Conservation (phyloP, 1,284 basidiomycete genomes). For the Ustilago sp. region DNA sequence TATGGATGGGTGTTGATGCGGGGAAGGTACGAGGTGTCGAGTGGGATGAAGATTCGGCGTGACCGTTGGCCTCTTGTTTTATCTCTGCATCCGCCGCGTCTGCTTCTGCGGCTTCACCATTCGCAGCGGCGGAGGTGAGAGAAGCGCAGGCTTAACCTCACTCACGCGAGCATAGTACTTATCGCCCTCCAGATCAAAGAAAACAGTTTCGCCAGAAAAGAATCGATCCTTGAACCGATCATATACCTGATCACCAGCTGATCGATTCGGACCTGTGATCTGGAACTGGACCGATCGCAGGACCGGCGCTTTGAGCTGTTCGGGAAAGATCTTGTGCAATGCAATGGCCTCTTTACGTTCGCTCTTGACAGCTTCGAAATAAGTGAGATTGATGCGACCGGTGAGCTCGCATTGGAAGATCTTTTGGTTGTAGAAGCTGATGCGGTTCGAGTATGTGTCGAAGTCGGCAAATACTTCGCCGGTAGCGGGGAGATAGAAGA, state of each 20-base stretch:
- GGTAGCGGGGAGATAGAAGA: conserved; percentile 65
- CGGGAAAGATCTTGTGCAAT: conserved; percentile 89
- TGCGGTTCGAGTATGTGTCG: conserved; percentile 82
- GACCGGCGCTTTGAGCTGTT: conserved; percentile 89
- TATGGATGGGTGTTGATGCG: conserved; percentile 72
- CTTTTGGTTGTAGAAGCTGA: conserved; percentile 91
- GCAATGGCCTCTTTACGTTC: conserved; percentile 88
- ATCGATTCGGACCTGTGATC: conserved; percentile 92
- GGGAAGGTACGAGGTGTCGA: conserved; percentile 14
- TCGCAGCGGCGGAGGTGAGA: background rate
- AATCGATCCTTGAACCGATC: conserved; percentile 96
- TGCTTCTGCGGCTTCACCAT: background rate
- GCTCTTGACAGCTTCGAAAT: conserved; percentile 91
- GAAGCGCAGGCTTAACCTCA: conserved; percentile 77
- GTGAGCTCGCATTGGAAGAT: conserved; percentile 96
- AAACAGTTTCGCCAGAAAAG: conserved; percentile 79
- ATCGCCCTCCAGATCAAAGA: conserved; percentile 68
- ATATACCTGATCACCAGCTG: conserved; percentile 89
- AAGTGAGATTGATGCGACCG: conserved; percentile 90
- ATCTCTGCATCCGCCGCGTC: conserved; percentile 8
- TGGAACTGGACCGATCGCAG: conserved; percentile 90
- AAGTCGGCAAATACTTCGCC: conserved; percentile 68
- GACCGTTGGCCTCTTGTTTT: conserved; percentile 35
- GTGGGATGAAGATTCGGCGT: conserved; percentile 21
- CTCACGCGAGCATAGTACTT: conserved; percentile 81